Base-by-base conservation (phyloP, 306 rosid genomes). In the Cicer chorassanicum region DNA sequence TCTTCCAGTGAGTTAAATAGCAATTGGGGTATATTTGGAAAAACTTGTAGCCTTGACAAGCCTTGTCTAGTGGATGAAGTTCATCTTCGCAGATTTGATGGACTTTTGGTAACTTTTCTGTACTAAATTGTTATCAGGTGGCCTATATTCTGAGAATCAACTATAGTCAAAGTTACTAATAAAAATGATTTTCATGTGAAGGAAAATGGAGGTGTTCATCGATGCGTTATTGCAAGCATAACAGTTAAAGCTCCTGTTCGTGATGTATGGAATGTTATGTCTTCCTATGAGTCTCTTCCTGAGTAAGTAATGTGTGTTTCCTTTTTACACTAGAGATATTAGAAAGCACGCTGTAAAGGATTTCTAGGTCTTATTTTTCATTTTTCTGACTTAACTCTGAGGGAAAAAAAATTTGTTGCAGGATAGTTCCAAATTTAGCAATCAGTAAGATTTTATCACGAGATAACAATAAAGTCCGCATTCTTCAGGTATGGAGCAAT, bases 151-250 rank as follows among this genome's bases (percentile, higher is more conserved):
- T 62, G 62, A 68, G 59, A 29, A 18, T 48, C 55, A 60, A 18
- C 73, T 55, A 44, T 75, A 44, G 42, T 70, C 44, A 21, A 24
- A 64, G 13, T 74, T 79, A 55, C 81, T 49, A 70, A 66, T 60
- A 41, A 74, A 76, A 72, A 68, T 82, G 10, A 43, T 78, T 84
- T 82, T 83, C 68, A 77, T 63, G 60, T 84, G 84, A 94, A 94
- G 98, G 97, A 94, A 91, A 90, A 94, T 70, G 98, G 98, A 81
- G 98, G 97, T 3, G 97, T 91, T 53, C 98, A 94, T 88, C 98
- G 98, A 18, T 84, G 93, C 70, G 98, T 94, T 62, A 89, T 90
- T 45, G 98, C 98, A 60, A 91, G 96, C 87, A 91, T 94, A 79
- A 94, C 98, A 29, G 97, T 94, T 49, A 94, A 94, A 86, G 96